phyloP scores from a whole-genome alignment of 768 basidiomycete species.

The Phylloporus sp. region DNA sequence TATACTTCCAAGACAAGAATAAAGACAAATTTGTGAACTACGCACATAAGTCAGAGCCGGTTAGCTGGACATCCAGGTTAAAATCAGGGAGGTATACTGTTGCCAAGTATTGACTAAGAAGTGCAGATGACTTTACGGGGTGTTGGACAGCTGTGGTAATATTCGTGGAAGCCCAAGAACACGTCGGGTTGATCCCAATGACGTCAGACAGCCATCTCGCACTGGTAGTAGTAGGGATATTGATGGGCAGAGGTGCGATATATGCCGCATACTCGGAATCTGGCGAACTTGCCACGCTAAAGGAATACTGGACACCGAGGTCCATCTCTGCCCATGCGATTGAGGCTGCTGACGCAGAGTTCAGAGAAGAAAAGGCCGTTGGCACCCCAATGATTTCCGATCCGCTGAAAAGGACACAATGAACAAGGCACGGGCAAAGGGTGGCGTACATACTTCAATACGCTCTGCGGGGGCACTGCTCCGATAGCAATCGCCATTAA shows the following conservation, averaged over 20 bases:
- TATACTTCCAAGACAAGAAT: background rate
- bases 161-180: constrained; percentile 29
- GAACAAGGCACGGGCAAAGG: background rate
- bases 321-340: constrained; percentile 26
- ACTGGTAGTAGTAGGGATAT: constrained; percentile 13
- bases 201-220: constrained; percentile 30
- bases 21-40: background rate
- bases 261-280: constrained; percentile 16
- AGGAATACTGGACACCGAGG: constrained; percentile 24
- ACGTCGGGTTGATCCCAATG: constrained; percentile 23
- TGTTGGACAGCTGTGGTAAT: constrained; percentile 13
- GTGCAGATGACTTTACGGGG: constrained; percentile 6
- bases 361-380: constrained; percentile 2
- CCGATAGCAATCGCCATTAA: constrained; percentile 24
- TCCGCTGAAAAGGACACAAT: constrained; percentile 8
- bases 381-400: background rate
- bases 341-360: constrained; percentile 16
- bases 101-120: background rate
- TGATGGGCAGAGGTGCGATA: constrained; percentile 19
- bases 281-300: constrained; percentile 8
- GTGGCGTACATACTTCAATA: constrained; percentile 20
- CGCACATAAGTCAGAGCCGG: constrained; percentile 2
- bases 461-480: constrained; percentile 19
- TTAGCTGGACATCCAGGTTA: constrained; percentile 17
- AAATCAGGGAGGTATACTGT: constrained; percentile 15